Evolutionary conservation across 192 early-diverging fungal genomes (phyloP).

Genomic region (Linnemannia zychae): DNA sequence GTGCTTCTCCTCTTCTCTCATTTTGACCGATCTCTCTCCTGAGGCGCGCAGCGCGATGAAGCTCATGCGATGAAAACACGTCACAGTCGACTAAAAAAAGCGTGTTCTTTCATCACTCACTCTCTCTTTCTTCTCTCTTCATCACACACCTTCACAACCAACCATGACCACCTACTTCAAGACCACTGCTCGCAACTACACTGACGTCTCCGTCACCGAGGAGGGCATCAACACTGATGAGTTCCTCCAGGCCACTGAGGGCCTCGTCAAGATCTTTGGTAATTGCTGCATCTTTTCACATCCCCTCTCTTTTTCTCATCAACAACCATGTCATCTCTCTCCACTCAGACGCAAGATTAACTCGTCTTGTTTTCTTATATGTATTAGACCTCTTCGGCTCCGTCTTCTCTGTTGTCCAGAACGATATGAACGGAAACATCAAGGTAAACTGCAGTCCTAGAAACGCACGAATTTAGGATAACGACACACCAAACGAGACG

Average conservation of each 20-base stretch:
- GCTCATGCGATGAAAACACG: conserved; percentile 5
- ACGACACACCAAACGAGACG: background rate
- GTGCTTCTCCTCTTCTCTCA: background rate
- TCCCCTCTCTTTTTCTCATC: conserved; percentile 6
- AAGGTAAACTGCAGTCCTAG: conserved; percentile 60
- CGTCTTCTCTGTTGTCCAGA: conserved; percentile 90
- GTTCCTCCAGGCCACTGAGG: conserved; percentile 85
- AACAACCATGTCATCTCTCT: background rate
- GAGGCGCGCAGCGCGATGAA: background rate
- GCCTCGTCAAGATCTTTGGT: conserved; percentile 84
- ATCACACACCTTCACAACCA: background rate
- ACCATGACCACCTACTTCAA: conserved; percentile 71
- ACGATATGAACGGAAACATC: conserved; percentile 95
- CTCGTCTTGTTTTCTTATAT: background rate
- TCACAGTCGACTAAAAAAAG: background rate
- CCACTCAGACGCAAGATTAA: background rate
- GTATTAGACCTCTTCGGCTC: conserved; percentile 73
- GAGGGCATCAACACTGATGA: conserved; percentile 79
- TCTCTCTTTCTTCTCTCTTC: conserved; percentile 16
- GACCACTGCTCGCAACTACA: conserved; percentile 72
- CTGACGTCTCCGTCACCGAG: conserved; percentile 71
- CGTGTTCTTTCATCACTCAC: conserved; percentile 13
- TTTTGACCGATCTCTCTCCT: too few relatives aligned
- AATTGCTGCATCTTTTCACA: conserved; percentile 19
- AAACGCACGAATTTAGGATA: background rate